A percentile compares a stretch with the other conserved stretches of the same genome.
These are phyloP conservation scores for Furcasterigmium sp. DNA, from an alignment of 2,329 filamentous ascomycete genomes.

Conservation along the genomic window DNA sequence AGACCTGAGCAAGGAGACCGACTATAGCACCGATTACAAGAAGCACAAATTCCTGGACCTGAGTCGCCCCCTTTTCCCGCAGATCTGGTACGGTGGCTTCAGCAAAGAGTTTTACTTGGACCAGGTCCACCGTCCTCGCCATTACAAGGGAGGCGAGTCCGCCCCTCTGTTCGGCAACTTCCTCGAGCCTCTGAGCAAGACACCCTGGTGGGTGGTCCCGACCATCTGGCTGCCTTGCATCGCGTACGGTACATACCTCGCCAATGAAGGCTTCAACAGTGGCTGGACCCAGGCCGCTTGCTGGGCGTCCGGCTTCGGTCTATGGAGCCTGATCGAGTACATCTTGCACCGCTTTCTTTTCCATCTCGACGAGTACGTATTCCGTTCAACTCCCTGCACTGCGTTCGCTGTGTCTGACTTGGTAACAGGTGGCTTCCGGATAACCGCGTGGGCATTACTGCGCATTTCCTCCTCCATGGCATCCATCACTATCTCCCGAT, in stretches of 20 bases:
- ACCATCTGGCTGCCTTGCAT: slow-evolving; percentile 79
- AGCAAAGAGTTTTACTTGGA: slow-evolving; percentile 94
- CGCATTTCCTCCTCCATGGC: slow-evolving; percentile 92
- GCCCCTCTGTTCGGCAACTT: slow-evolving; percentile 97
- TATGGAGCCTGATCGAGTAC: slow-evolving; percentile 94
- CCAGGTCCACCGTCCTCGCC: slow-evolving; percentile 90
- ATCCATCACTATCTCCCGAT: slow-evolving; percentile 99
- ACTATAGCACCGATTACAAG: slow-evolving; percentile 70
- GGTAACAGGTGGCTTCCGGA: slow-evolving; percentile 72
- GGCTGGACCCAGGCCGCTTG: slow-evolving; percentile 47
- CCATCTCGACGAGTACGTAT: slow-evolving; percentile 80
- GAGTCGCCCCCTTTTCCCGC: slow-evolving; percentile 74
- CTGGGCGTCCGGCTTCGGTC: slow-evolving; percentile 63
- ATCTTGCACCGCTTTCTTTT: slow-evolving; percentile 84
- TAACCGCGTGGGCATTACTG: slow-evolving; percentile 77
- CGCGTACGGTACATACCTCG: slow-evolving; percentile 64
- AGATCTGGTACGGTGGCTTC: slow-evolving; percentile 86
- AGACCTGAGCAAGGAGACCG: slow-evolving; percentile 82
- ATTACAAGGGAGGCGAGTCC: slow-evolving; percentile 90
- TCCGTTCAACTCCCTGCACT: neutral
- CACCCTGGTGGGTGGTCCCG: slow-evolving; percentile 89
- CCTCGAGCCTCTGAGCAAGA: slow-evolving; percentile 93
- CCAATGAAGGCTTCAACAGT: slow-evolving; percentile 54
- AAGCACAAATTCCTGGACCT: slow-evolving; percentile 93
- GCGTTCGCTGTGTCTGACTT: slow-evolving; percentile 20